Conservation (phyloP, 2,329 filamentous ascomycete genomes). For the Aspergillus fructus region DNA sequence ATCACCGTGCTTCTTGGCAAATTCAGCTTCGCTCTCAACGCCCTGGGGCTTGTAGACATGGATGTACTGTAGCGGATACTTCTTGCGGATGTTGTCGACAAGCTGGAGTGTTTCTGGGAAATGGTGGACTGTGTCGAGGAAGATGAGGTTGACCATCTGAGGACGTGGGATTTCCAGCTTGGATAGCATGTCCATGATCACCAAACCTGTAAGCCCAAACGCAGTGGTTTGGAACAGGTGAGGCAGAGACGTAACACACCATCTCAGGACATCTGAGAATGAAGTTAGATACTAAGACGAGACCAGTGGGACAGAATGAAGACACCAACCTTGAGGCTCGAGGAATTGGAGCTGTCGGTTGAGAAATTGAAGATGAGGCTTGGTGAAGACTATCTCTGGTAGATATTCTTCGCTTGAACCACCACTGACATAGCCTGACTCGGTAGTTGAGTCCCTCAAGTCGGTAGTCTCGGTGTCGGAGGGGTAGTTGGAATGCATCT, state of each 20-base stretch:
- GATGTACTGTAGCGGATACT: constrained; percentile 75
- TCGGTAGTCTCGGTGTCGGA: constrained; percentile 36
- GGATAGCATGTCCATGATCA: constrained; percentile 70
- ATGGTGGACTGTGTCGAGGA: constrained; percentile 82
- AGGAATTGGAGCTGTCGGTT: constrained; percentile 87
- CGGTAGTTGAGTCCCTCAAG: constrained; percentile 72
- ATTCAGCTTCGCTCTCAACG: constrained; percentile 69
- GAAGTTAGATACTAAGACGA: constrained; percentile 14
- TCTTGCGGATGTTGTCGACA: constrained; percentile 69
- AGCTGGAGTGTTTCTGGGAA: constrained; percentile 75
- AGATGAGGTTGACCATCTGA: constrained; percentile 58
- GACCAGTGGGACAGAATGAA: constrained; percentile 3
- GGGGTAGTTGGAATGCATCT: constrained; percentile 37
- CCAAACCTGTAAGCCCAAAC: constrained; percentile 77
- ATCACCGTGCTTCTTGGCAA: constrained; percentile 77
- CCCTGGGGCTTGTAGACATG: constrained; percentile 89
- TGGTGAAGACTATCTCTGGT: constrained; percentile 80
- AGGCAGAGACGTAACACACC: constrained; percentile 88
- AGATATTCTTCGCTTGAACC: constrained; percentile 62
- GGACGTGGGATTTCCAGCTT: constrained; percentile 50
- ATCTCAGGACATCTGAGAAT: constrained; percentile 73
- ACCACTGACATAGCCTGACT: constrained; percentile 74
- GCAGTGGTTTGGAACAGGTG: constrained; percentile 84
- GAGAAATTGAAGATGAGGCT: constrained; percentile 82
- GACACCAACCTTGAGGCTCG: constrained; percentile 66